Conservation (phyloP, 805 yeast genomes). For the Saturnispora silvae region DNA sequence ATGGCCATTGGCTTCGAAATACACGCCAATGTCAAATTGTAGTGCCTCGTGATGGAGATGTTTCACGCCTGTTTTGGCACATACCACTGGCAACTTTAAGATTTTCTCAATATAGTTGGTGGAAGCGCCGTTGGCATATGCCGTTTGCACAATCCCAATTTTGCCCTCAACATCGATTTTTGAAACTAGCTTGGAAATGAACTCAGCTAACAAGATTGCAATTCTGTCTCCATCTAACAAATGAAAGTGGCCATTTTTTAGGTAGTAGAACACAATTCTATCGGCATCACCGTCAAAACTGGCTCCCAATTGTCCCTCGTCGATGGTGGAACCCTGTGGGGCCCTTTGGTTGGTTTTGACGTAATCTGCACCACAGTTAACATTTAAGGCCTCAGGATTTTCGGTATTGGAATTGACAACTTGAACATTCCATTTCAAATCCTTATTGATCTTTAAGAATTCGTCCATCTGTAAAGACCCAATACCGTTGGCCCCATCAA, state of each 20-base stretch:
- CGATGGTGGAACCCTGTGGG: conserved; percentile 39
- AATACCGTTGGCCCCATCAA: conserved; percentile 96
- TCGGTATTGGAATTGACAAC: conserved; percentile 45
- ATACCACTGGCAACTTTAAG: conserved; percentile 66
- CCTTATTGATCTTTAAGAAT: conserved; percentile 26
- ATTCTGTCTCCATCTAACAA: conserved; percentile 90
- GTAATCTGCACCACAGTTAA: conserved; percentile 87
- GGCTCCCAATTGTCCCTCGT: conserved; percentile 42
- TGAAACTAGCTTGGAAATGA: conserved; percentile 40
- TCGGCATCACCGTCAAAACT: conserved; percentile 98
- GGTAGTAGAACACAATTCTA: conserved; percentile 67
- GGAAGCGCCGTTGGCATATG: conserved; percentile 93
- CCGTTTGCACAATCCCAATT: conserved; percentile 90
- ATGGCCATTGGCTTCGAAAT: conserved; percentile 98
- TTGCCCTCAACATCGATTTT: conserved; percentile 26
- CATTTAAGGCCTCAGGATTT: conserved; percentile 53
- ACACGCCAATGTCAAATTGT: conserved; percentile 80
- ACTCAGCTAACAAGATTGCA: conserved; percentile 69
- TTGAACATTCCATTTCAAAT: conserved; percentile 28
- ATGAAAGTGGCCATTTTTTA: conserved; percentile 30
- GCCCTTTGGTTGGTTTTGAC: conserved; percentile 81
- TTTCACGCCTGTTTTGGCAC: conserved; percentile 94
- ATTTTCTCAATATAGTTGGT: conserved; percentile 55
- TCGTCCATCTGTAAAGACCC: conserved; percentile 66
- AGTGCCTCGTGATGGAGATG: conserved; percentile 89